Base-by-base conservation (phyloP, 2,329 filamentous ascomycete species). In the Colletotrichum simmondsii region DNA sequence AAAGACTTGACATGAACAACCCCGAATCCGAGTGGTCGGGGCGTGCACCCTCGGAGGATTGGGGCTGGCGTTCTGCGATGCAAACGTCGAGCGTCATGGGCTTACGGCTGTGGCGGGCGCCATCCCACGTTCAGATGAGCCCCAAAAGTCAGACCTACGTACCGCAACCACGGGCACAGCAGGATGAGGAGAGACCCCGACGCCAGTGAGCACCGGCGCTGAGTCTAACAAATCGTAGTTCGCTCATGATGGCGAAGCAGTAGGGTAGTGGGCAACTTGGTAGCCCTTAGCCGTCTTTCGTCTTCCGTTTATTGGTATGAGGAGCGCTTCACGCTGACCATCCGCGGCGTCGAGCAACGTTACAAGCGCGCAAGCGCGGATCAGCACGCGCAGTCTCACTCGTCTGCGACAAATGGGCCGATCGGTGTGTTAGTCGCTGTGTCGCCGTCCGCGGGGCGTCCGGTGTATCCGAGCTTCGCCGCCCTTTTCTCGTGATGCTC, bases 291-390 rank as follows among this genome's bases (percentile, higher is more conserved):
- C 24, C 54, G 3, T 58, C 30, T 11, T n/a, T 28, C 54, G 24
- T 30, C 32, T n/a, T 66, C 24, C 53, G 67, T 61, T n/a, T 7
- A 49, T 28, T 49, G 52, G 24, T 28, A 54, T 54, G 46, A 46
- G 37, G 14, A 56, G 65, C 35, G 64, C 52, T 62, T 62, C 42
- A 10, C 14, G 58, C 69, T 64, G 65, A 63, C 69, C 24, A 42
- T 35, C 35, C 60, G 49, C 16, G 16, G 22, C 46, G 53, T 65
- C 35, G 46, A 56, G 70, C 70, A 72, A 72, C 70, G 70, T 72
- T 72, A 65, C 70, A 72, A 72, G 70, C 70, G 70, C 70, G 49
- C 66, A 70, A 70, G 70, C 66, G 70, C 70, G 66, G 46, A 65
- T 65, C 60, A 24, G 14, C 59, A 42, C 12, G 37, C 28, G 59